Evolutionary conservation across 2,329 filamentous ascomycete species (phyloP), one percentile per base, ranked within the genome.

Genomic region (Podosphaera aphanis): DNA sequence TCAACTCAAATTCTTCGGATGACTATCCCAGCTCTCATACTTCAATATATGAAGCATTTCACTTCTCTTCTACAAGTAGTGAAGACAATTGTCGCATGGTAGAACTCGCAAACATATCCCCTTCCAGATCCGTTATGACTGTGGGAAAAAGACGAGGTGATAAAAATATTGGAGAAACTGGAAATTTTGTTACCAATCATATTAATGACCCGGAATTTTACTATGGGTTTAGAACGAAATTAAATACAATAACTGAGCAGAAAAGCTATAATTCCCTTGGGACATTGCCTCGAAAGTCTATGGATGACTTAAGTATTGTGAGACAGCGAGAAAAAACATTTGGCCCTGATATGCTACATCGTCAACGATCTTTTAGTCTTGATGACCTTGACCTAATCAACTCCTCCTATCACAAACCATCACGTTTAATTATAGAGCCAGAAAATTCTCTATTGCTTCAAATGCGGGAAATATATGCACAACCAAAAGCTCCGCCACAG

Each of bases 221-320:
- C 2, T 65, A 65, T 49, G 63, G 63, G 18, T 54, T 58, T 46
- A 63, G 63, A 18, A 65, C 62, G 3, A 53, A 59, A 23, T 57
- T 65, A 1, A 55, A 58, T 18, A 62, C 63, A 13, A 65, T 65
- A 49, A 54, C 57, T n/a, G 63, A 65, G 53, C 60, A 63, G 51
- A 61, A 59, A 46, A 64, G 61, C 51, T 53, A 53, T 45, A 50
- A 55, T 5, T 63, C 62, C 1, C 53, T 64, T 15, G 55, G 58
- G 11, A 53, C 49, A n/a, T 25, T 51, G 49, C 33, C 46, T 25
- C 52, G 49, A 21, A 57, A 52, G 33, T 59, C 57, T 3, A 50
- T 49, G 2, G 55, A 57, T 40, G 51, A 55, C 39, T 51, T 46
- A 45, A 50, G 40, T 48, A 55, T 49, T 41, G 47, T 56, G n/a